Evolutionary conservation across 371 early-diverging fungal species (phyloP), one percentile per base, ranked within the genome.

Genomic region (Mortierella sp.): DNA sequence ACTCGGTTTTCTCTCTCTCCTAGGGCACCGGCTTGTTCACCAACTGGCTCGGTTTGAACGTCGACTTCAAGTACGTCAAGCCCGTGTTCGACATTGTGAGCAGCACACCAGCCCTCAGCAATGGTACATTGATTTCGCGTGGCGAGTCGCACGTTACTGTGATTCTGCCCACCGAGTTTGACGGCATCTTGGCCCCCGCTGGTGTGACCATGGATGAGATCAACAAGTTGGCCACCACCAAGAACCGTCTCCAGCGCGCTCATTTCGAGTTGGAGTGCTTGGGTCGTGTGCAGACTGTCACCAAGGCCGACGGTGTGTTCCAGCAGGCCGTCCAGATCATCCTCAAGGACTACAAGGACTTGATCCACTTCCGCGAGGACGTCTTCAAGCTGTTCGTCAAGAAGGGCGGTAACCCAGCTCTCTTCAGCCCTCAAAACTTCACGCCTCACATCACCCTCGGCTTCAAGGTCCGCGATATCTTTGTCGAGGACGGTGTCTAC

Each of bases 81-180:
- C 86, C 86, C 16, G 49, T 91, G 12, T 86, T 88, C 54, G 66
- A 84, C 10, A 52, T 58, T 6, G 60, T 90, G 27, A 90, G 88
- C 65, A 70, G 83, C 0, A 86, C 87, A 0, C 58, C 45, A 14
- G 43, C 73, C 19, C 14, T 65, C 31, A 49, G 57, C 22, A 76
- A 76, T 55, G 71, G 76, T 14, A 83, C 87, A 10, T 57, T 82
- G 28, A 80, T 82, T 49, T 81, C 87, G 39, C 79, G 85, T 50
- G 91, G 88, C 19, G 94, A 94, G 64, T 83, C 93, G 0, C 94
- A 94, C 46, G 77, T 94, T 45, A 94, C 94, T 1, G 83, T 93
- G 14, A 80, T 94, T 41, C 79, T 86, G 9, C 94, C 94, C 0
- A 90, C 94, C 0, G 94, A 94, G 71, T 91, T 82, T 48, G 78